phyloP scores from a whole-genome alignment of 768 basidiomycete genomes.

The Lactarius trivialis region DNA sequence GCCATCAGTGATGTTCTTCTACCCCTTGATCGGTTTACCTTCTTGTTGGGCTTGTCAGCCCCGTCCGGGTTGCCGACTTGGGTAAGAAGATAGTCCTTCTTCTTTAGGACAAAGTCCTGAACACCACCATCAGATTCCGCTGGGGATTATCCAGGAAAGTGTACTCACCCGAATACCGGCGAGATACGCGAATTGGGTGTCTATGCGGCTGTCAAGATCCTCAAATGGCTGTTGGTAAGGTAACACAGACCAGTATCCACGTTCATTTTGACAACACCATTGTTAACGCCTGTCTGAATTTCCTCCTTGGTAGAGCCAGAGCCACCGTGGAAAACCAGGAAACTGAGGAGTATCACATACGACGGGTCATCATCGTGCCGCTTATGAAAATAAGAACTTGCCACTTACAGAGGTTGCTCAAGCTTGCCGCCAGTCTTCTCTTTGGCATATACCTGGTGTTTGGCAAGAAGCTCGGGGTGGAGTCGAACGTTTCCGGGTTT shows the following conservation, averaged over 20 bases:
- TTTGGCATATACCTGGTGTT: constrained; percentile 78
- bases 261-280: constrained; percentile 99
- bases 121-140: not conserved
- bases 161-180: constrained; percentile 63
- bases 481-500: constrained; percentile 97
- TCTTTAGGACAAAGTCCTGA: constrained; percentile 79
- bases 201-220: constrained; percentile 29
- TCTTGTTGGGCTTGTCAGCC: constrained; percentile 98
- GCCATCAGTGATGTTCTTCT: not conserved
- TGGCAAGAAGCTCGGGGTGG: constrained; percentile 82
- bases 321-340: constrained; percentile 99
- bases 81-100: constrained; percentile 79
- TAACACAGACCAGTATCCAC: constrained; percentile 66
- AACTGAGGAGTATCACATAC: constrained; percentile 39
- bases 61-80: constrained; percentile 99
- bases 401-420: constrained; percentile 73
- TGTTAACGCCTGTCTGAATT: constrained; percentile 81
- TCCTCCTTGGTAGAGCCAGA: constrained; percentile 96
- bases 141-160: not conserved
- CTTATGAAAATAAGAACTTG: not conserved
- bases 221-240: not conserved
- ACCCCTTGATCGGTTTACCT: constrained; percentile 39
- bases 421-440: constrained; percentile 57
- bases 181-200: constrained; percentile 91
- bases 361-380: not conserved